Evolutionary conservation across 176 grass and related monocot genomes (phyloP).

Genomic region (Chloris gayana): DNA sequence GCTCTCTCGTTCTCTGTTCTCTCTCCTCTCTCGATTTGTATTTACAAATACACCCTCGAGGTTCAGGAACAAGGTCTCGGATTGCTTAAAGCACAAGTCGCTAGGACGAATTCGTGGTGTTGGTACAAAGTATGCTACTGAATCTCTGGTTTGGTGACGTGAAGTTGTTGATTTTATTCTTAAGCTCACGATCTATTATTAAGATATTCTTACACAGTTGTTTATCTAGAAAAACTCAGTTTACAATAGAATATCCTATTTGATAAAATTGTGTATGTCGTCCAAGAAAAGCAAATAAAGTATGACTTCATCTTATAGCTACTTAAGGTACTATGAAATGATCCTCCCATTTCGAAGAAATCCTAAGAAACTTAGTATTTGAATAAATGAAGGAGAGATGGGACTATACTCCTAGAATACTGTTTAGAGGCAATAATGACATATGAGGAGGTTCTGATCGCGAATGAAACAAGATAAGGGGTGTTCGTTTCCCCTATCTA

Average conservation of each 20-base stretch:
- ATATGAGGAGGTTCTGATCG: neutral
- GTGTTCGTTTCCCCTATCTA: too few species aligned
- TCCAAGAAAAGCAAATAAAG: neutral
- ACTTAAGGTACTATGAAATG: neutral
- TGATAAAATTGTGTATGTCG: neutral
- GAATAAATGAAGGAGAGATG: neutral
- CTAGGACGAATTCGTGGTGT: neutral
- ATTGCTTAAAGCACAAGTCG: slow-evolving; percentile 38
- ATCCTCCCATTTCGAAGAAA: slow-evolving; percentile 8
- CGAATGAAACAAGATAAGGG: neutral
- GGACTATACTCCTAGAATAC: neutral
- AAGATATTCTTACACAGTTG: too few species aligned
- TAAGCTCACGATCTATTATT: neutral
- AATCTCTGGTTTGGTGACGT: neutral
- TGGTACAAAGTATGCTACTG: slow-evolving; percentile 14
- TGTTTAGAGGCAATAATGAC: neutral
- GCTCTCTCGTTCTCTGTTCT: neutral
- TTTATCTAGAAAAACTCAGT: too few species aligned
- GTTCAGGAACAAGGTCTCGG: slow-evolving; percentile 25
- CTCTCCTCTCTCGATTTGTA: slow-evolving; percentile 7
- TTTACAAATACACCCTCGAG: slow-evolving; percentile 36
- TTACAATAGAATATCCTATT: too few species aligned
- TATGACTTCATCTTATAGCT: neutral
- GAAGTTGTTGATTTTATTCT: neutral
- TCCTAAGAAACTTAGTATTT: neutral